Base-by-base conservation (phyloP, 805 yeast species). In the Danielia reshetovae region DNA sequence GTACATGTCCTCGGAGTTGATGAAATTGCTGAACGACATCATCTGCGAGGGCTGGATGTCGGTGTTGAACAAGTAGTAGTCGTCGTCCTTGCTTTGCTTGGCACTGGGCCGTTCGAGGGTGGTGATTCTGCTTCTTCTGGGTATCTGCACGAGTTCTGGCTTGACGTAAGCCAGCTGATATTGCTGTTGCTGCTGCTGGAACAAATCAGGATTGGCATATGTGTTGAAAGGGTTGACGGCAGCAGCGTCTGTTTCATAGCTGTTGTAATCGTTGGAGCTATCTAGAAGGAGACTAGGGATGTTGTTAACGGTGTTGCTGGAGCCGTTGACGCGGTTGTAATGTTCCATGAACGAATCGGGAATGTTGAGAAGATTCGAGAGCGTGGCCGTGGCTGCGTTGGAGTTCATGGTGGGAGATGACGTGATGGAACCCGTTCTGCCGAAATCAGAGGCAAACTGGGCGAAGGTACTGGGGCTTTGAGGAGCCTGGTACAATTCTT, bases 401-500 rank as follows among this genome's bases (percentile, higher is more conserved):
- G 36, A 30, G 39, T 32, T 39, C 15, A 39, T 17, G 6, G 42
- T 38, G 10, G 46, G 42, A 21, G 30, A 16, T 23, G 43, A 27
- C 29, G 34, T 34, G 5, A 40, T 36, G 15, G 35, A 33, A 15
- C 30, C 37, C 13, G 29, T 26, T 24, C 41, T 33, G 26, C 13
- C 27, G 24, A 24, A 35, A 14, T 40, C 34, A 13, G 35, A 29
- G 5, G 28, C 22, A 15, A 30, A 26, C 27, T 45, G 45, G 15
- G 40, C 44, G 9, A 19, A 19, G n/a, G n/a, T n/a, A n/a, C 12
- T 17, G 24, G 16, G 25, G 23, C 25, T 18, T 12, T 12, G 28
- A 5, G 24, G 18, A 4, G 32, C 28, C 30, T 66, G 72, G 43
- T 75, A 75, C 19, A 77, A 57, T 40, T 77, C 83, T 36, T 77